Conservation (phyloP, 257 asterid genomes). For the Anisodus tanguticus region DNA sequence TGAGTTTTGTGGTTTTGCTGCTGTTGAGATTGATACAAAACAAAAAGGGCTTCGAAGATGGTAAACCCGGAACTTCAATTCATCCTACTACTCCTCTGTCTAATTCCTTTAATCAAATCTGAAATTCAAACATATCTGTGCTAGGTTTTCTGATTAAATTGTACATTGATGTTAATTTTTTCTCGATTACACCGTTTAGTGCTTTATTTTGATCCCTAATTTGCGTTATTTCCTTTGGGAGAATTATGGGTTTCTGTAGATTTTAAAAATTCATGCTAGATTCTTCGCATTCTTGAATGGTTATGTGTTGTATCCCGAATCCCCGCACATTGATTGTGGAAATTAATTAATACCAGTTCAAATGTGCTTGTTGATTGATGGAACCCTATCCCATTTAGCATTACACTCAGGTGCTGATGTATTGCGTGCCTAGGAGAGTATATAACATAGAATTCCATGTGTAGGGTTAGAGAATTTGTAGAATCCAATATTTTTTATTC, state of each 20-base stretch:
- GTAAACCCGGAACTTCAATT: not conserved
- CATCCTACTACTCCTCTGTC: not conserved
- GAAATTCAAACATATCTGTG: not conserved
- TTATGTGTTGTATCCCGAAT: not conserved
- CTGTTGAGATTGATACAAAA: not conserved
- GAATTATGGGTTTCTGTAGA: not conserved
- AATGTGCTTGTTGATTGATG: constrained; percentile 1
- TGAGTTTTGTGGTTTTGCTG: not conserved
- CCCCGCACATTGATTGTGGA: not conserved
- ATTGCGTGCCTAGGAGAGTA: not conserved
- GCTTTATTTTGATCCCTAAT: constrained; percentile 18
- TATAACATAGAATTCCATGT: not conserved
- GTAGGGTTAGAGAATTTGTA: not conserved
- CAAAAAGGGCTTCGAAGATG: constrained; percentile 1
- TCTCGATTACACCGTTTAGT: not conserved
- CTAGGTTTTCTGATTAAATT: not conserved
- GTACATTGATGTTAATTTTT: not conserved
- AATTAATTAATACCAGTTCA: not conserved
- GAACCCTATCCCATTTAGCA: not conserved
- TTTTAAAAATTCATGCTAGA: not conserved
- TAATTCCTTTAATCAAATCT: constrained; percentile 7
- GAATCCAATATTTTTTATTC: not conserved
- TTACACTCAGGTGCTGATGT: not conserved
- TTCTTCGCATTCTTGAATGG: not conserved
- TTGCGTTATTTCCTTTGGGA: not conserved